Percentiles rank a stretch among this genome's conserved stretches.
These are phyloP conservation scores for Dalechampia spathulata DNA, from an alignment of 441 rosid genomes.

Conservation along the genomic window DNA sequence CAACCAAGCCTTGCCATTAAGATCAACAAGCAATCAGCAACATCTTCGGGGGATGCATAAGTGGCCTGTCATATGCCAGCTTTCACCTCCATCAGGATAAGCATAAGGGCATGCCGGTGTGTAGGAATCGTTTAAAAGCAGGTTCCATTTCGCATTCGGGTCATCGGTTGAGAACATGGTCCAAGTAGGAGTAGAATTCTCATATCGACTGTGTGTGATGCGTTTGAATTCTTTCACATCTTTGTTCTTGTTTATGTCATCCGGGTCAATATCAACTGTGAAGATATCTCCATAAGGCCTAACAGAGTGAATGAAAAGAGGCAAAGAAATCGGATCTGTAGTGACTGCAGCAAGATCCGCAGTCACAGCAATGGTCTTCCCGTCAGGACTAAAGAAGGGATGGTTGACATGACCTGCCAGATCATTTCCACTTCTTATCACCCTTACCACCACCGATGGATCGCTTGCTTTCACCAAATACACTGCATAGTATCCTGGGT, in stretches of 20 bases:
- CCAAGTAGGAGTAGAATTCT: conserved; percentile 7
- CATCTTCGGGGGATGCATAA: background rate
- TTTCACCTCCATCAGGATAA: too few species aligned
- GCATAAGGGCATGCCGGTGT: background rate
- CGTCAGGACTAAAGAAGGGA: conserved; percentile 2
- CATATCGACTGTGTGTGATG: conserved; percentile 5
- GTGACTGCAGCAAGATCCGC: conserved; percentile 4
- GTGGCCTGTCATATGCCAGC: conserved; percentile 5
- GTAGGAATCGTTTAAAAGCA: background rate
- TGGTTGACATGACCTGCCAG: conserved; percentile 5
- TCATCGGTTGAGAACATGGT: background rate
- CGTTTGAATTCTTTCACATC: conserved; percentile 2
- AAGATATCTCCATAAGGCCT: conserved; percentile 4
- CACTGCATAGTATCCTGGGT: conserved; percentile 2
- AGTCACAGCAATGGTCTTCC: conserved; percentile 3
- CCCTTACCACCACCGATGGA: conserved; percentile 1
- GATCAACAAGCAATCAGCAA: background rate
- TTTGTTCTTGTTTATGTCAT: background rate
- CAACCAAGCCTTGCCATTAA: too few species aligned
- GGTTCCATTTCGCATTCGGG: background rate
- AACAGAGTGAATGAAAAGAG: background rate
- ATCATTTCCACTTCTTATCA: background rate
- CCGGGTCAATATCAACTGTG: background rate
- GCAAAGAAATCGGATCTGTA: conserved; percentile 2
- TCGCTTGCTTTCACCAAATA: background rate